These are phyloP conservation scores for Zasmidium citrigriseum DNA, from an alignment of 2,329 filamentous ascomycete genomes.

Conservation along the genomic window DNA sequence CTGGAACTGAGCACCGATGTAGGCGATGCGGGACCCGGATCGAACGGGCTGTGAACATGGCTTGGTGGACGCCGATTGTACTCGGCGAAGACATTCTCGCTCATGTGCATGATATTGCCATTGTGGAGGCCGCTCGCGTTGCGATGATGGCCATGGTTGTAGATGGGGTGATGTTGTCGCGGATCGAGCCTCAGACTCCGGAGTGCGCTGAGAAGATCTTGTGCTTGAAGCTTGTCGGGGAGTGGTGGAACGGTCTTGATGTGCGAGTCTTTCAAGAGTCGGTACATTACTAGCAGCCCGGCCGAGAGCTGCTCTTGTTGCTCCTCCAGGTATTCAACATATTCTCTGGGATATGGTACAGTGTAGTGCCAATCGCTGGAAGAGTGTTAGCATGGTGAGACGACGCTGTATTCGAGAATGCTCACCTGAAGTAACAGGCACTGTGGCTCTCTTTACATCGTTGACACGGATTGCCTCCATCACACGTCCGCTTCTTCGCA, in stretches of 20 bases:
- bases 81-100: constrained; percentile 1
- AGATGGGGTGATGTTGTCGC: not conserved
- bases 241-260: constrained; percentile 21
- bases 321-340: constrained; percentile 24
- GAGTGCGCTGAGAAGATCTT: constrained; percentile 19
- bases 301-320: constrained; percentile 24
- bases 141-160: not conserved
- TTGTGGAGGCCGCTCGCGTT: not conserved
- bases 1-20: not conserved
- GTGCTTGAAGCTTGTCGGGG: constrained; percentile 20
- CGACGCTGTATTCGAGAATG: not conserved
- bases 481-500: constrained; percentile 25
- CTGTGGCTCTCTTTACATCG: constrained; percentile 24
- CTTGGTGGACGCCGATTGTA: constrained; percentile 2
- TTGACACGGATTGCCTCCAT: constrained; percentile 21
- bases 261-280: constrained; percentile 22
- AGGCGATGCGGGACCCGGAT: constrained; percentile 3
- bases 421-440: constrained; percentile 26
- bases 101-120: constrained; percentile 3
- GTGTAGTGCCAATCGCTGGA: constrained; percentile 24
- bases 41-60: constrained; percentile 3
- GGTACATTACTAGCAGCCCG: constrained; percentile 21
- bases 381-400: not conserved
- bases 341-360: constrained; percentile 23
- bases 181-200: constrained; percentile 14